phyloP scores from a whole-genome alignment of 2,329 filamentous ascomycete species.

The Hypomyces perniciosus region DNA sequence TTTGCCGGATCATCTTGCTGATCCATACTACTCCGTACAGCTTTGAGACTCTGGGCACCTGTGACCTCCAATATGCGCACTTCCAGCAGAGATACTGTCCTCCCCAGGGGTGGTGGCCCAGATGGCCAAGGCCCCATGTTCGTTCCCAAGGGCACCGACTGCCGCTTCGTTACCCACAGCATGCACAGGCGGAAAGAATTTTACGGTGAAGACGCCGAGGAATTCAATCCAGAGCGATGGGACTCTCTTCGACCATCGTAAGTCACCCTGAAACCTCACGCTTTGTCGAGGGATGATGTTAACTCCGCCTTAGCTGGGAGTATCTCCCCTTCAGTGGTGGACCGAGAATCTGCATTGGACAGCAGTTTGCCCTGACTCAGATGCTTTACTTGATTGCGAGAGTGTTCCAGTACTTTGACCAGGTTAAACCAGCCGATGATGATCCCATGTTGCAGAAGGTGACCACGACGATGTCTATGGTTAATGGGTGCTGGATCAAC shows the following conservation, averaged over 20 bases:
- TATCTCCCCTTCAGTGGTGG: slow-evolving; percentile 41
- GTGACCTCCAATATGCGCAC: slow-evolving; percentile 38
- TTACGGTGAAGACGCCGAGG: slow-evolving; percentile 36
- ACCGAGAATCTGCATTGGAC: slow-evolving; percentile 39
- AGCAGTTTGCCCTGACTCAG: slow-evolving; percentile 37
- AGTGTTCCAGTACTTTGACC: slow-evolving; percentile 29
- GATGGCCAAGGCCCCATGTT: slow-evolving; percentile 34
- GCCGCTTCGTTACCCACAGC: slow-evolving; percentile 32
- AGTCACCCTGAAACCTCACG: slow-evolving; percentile 4
- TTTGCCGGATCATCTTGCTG: not conserved
- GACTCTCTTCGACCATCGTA: slow-evolving; percentile 31
- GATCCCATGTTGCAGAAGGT: slow-evolving; percentile 20
- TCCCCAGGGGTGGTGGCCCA: slow-evolving; percentile 37
- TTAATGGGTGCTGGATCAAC: slow-evolving; percentile 22
- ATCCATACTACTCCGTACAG: slow-evolving; percentile 16
- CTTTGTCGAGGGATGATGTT: not conserved
- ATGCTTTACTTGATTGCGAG: slow-evolving; percentile 32
- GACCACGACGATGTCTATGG: slow-evolving; percentile 20
- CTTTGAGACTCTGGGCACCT: slow-evolving; percentile 39
- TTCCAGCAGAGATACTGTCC: slow-evolving; percentile 34
- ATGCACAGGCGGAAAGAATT: slow-evolving; percentile 35
- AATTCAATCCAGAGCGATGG: slow-evolving; percentile 42
- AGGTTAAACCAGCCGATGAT: slow-evolving; percentile 23
- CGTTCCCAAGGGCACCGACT: slow-evolving; percentile 30
- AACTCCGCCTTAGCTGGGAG: slow-evolving; percentile 25